Evolutionary conservation across 2,329 filamentous ascomycete species (phyloP), one percentile per base, ranked within the genome.

Genomic region (Taxawa tesnikishii): DNA sequence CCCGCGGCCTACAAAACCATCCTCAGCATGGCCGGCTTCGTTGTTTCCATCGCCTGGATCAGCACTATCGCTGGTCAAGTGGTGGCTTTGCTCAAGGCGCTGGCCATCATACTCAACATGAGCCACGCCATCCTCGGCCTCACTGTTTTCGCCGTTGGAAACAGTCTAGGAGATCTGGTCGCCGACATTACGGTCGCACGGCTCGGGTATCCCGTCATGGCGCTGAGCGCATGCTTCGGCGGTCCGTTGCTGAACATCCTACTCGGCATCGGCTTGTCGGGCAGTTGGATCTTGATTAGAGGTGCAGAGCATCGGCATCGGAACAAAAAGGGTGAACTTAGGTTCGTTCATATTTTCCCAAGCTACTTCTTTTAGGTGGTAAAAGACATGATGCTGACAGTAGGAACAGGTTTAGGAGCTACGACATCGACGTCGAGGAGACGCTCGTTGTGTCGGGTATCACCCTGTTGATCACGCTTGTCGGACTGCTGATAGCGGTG

Each of bases 191-290:
- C 90, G 0, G 82, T 98, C 23, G 90, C 90, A 4, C 75, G 83
- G 19, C 73, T 98, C 3, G 90, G 90, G 3, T 94, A 87, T 56
- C 90, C 90, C 0, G 85, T 98, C 40, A 98, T 98, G 90, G 90
- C 90, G 1, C 60, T 80, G 25, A 87, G 83, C 19, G 90, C 90
- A 4, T 98, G 90, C 53, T 94, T 98, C 53, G 90, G 90, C n/a
- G 92, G 90, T 0, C 90, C 90, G 0, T 88, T 98, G 84, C 71
- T 98, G 25, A 98, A 98, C 47, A 98, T 98, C 40, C 63, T 98
- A 0, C 71, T 98, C 4, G 90, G 90, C 0, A 87, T 98, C 32
- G 90, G 90, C n/a, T 65, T 96, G 4, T 82, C 81, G 15, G 90
- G 90, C 11, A 70, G 83, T 24, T 92, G 87, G 52, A 90, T 94